Conservation (phyloP, 192 early-diverging fungal species). For the Coemansia sp. region DNA sequence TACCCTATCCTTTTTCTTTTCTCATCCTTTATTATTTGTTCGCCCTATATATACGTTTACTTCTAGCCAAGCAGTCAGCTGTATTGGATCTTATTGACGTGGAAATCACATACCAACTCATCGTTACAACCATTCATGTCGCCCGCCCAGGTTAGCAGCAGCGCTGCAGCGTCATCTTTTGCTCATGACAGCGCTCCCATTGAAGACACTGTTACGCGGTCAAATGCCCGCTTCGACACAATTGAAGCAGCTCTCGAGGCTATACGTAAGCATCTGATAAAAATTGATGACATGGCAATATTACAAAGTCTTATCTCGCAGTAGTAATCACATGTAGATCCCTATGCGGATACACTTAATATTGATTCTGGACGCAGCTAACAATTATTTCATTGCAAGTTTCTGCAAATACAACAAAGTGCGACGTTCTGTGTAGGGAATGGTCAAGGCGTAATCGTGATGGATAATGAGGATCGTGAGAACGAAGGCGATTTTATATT, state of each 20-base stretch:
- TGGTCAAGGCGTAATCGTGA: conserved; percentile 86
- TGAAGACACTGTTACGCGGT: neutral
- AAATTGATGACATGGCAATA: neutral
- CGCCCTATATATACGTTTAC: too few species aligned
- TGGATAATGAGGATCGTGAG: conserved; percentile 98
- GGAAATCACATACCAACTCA: neutral
- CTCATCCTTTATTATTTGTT: too few species aligned
- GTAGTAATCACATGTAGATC: neutral
- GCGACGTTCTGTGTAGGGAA: conserved; percentile 42
- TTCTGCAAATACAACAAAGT: neutral
- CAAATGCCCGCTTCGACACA: conserved; percentile 19
- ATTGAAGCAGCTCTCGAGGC: conserved; percentile 39
- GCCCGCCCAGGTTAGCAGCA: conserved; percentile 3
- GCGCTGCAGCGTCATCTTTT: neutral
- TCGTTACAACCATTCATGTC: neutral
- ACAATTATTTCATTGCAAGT: neutral
- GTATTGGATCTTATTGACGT: neutral
- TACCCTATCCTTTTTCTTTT: too few species aligned
- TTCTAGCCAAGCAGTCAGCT: too few species aligned
- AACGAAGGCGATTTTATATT: conserved; percentile 99
- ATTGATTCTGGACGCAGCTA: too few species aligned
- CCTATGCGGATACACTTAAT: neutral
- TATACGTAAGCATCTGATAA: conserved; percentile 29
- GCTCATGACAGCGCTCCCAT: neutral
- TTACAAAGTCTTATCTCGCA: neutral